Evolutionary conservation across 164 flowering plant genomes (phyloP), one percentile per base, ranked within the genome.

Genomic region (Nymphaea thermarum): DNA sequence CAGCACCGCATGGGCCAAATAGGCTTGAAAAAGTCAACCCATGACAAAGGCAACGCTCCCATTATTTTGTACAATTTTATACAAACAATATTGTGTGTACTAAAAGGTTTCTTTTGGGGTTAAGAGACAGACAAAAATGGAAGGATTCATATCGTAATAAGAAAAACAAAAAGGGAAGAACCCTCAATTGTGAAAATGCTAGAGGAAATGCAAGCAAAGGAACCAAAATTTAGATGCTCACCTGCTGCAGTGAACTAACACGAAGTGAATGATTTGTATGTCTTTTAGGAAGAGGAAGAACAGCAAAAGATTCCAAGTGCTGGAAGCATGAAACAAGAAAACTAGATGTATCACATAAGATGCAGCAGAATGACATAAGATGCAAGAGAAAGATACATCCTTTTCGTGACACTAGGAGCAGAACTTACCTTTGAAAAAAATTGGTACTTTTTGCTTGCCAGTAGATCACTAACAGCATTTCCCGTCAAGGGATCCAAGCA

Each of bases 191-290:
- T 25, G 36, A 25, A 25, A 25, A 25, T 25, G 36, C 36, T 25
- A 25, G 36, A 25, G 36, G 36, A 25, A 25, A 25, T 25, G 36
- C 36, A 25, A 25, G 36, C 36, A 25, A 25, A 61, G 8, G 41
- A 61, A 15, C 5, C 5, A 4, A 61, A 61, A 15, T 2, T 16
- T 25, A n/a, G 15, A 61, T 25, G 44, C 61, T 70, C 16, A 92
- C 99, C 99, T 92, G 97, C 77, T 95, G 99, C 60, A 95, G 95
- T 4, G 97, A 86, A 78, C 97, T 87, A 71, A 89, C 85, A 59
- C 99, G 97, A 63, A 90, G 85, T 25, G 84, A 71, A 82, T 92
- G 98, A 71, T 80, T 81, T 76, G 68, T 78, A 75, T 72, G 92
- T 67, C 98, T 81, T 77, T 87, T 92, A 65, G 98, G 99, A 75